phyloP scores from a whole-genome alignment of 495 filamentous ascomycete genomes.

The Bombardia bombarda region DNA sequence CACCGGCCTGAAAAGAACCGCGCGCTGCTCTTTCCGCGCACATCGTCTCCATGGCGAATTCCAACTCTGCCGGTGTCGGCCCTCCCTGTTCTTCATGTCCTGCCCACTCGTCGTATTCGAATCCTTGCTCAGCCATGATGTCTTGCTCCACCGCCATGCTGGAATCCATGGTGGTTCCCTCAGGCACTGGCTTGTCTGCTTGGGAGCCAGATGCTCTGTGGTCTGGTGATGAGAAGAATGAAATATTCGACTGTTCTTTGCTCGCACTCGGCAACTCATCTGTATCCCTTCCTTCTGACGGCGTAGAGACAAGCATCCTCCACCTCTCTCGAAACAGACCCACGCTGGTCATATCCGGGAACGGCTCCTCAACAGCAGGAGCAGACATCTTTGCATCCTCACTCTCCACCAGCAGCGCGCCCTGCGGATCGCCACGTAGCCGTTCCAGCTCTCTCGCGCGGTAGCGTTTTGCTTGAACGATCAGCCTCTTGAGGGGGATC shows the following conservation, averaged over 20 bases:
- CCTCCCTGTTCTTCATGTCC: no score
- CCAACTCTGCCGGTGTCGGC: not conserved
- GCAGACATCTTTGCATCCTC: conserved; percentile 20
- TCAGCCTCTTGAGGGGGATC: conserved; percentile 60
- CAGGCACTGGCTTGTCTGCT: no score
- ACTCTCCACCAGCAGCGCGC: conserved; percentile 20
- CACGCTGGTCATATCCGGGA: conserved; percentile 17
- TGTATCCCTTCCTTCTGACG: not conserved
- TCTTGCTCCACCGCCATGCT: not conserved
- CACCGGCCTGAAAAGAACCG: not conserved
- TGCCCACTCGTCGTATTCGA: no score
- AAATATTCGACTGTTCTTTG: no score
- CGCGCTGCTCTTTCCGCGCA: no score
- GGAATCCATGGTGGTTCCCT: not conserved
- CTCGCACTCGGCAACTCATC: not conserved
- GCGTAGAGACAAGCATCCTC: conserved; percentile 4
- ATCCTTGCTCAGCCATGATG: no score
- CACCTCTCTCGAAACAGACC: conserved; percentile 25
- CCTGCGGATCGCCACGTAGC: conserved; percentile 22
- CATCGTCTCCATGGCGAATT: no score
- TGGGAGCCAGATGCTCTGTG: not conserved
- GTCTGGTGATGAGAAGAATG: no score
- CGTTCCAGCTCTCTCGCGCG: conserved; percentile 34
- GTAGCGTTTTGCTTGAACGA: conserved; percentile 49
- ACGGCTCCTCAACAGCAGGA: conserved; percentile 21